Evolutionary conservation across 2,329 filamentous ascomycete genomes (phyloP).

Genomic region (Ilyonectria sp.): DNA sequence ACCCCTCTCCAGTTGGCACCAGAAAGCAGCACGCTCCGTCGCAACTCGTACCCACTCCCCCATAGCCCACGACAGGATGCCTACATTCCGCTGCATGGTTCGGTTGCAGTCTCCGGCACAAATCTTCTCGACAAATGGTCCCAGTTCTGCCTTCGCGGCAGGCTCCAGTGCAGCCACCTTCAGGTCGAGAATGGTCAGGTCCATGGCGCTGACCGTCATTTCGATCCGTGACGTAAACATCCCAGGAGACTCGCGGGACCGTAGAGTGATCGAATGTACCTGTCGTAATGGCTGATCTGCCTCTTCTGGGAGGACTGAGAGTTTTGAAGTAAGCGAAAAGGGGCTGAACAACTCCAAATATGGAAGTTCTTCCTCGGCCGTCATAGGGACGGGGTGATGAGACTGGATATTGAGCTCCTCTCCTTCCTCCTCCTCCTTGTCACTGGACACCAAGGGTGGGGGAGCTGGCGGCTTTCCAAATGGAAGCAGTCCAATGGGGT

Average conservation of each 20-base stretch:
- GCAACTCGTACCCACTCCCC: conserved; percentile 77
- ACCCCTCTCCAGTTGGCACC: conserved; percentile 68
- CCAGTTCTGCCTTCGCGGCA: conserved; percentile 71
- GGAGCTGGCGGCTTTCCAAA: conserved; percentile 59
- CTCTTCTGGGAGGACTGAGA: conserved; percentile 60
- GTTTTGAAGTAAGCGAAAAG: conserved; percentile 71
- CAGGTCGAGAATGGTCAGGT: conserved; percentile 66
- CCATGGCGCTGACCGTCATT: conserved; percentile 71
- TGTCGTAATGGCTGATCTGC: conserved; percentile 60
- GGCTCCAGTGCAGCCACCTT: conserved; percentile 70
- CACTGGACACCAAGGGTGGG: conserved; percentile 42
- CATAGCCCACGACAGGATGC: conserved; percentile 76
- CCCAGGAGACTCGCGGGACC: conserved; percentile 58
- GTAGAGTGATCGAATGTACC: conserved; percentile 69
- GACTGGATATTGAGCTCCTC: conserved; percentile 64
- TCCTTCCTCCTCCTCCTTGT: conserved; percentile 46
- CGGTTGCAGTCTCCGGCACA: conserved; percentile 56
- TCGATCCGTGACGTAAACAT: conserved; percentile 72
- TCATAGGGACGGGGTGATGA: conserved; percentile 76
- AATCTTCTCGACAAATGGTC: conserved; percentile 65
- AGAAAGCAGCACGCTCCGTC: conserved; percentile 73
- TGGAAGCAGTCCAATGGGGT: conserved; percentile 67
- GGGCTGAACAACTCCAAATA: conserved; percentile 82
- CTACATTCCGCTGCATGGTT: conserved; percentile 70
- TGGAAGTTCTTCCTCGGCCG: conserved; percentile 75